Evolutionary conservation across 495 filamentous ascomycete genomes (phyloP).

Genomic region (Apodospora peruviana): DNA sequence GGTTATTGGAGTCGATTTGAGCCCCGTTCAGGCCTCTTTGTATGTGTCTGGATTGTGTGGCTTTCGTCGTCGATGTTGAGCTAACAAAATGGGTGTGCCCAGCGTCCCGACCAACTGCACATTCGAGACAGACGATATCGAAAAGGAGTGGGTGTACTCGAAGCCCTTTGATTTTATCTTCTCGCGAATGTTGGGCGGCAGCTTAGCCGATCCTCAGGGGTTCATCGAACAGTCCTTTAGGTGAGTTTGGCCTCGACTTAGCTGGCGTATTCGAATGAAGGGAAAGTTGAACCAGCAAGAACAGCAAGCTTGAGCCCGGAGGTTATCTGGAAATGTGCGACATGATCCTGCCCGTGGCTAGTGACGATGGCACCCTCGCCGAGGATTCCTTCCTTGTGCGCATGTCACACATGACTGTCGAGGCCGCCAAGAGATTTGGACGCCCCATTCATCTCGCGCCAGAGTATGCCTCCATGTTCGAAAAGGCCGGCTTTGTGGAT

Average conservation of each 20-base stretch:
- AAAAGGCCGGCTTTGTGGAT: slow-evolving; percentile 1
- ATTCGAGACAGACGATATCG: too few species aligned
- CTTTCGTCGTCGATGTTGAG: not conserved
- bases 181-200: too few species aligned
- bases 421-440: not conserved
- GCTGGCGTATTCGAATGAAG: not conserved
- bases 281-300: not conserved
- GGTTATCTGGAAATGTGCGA: not conserved
- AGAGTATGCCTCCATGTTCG: not conserved
- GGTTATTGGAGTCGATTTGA: not conserved
- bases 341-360: not conserved
- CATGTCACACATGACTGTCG: not conserved
- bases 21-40: not conserved
- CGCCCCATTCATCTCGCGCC: not conserved
- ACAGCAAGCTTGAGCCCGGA: too few species aligned
- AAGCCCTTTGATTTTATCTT: too few species aligned
- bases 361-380: not conserved
- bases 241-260: not conserved
- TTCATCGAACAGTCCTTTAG: too few species aligned
- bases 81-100: not conserved
- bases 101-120: too few species aligned
- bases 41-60: not conserved
- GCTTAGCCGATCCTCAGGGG: too few species aligned
- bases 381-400: not conserved
- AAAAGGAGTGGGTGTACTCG: too few species aligned